These are phyloP conservation scores for Aspergillus incahuasiensis DNA, from an alignment of 495 filamentous ascomycete genomes.

Conservation along the genomic window DNA sequence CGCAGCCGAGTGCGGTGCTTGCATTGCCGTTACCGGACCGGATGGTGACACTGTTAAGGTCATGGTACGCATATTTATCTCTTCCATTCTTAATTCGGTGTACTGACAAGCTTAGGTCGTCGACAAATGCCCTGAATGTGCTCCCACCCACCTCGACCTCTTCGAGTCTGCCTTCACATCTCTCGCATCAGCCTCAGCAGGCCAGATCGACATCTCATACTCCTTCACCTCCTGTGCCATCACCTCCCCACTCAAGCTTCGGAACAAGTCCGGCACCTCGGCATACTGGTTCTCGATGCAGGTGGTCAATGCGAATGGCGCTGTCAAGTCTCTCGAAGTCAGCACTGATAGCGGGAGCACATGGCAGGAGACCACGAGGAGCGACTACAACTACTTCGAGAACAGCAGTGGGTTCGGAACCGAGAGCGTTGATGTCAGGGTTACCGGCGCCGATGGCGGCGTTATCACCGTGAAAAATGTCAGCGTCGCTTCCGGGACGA, in stretches of 20 bases:
- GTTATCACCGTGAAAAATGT: constrained; percentile 31
- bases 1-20: constrained; percentile 52
- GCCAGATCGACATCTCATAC: constrained; percentile 53
- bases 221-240: constrained; percentile 48
- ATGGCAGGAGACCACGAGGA: constrained; percentile 47
- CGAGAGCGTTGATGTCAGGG: constrained; percentile 46
- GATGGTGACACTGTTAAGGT: constrained; percentile 54
- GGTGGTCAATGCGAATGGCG: constrained; percentile 52
- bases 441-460: constrained; percentile 47
- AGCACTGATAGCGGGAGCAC: constrained; percentile 51
- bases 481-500: constrained; percentile 15
- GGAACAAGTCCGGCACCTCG: constrained; percentile 54
- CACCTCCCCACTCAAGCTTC: constrained; percentile 44
- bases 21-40: constrained; percentile 51
- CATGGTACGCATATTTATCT: constrained; percentile 44
- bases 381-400: constrained; percentile 59
- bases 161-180: constrained; percentile 52
- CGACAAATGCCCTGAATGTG: constrained; percentile 57
- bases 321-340: constrained; percentile 49
- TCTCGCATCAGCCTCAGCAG: constrained; percentile 41
- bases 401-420: constrained; percentile 48
- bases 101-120: constrained; percentile 40
- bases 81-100: not conserved
- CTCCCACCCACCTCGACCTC: constrained; percentile 53
- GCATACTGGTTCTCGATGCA: constrained; percentile 56